Evolutionary conservation across 371 early-diverging fungal genomes (phyloP).

Genomic region (Mucor indicus): DNA sequence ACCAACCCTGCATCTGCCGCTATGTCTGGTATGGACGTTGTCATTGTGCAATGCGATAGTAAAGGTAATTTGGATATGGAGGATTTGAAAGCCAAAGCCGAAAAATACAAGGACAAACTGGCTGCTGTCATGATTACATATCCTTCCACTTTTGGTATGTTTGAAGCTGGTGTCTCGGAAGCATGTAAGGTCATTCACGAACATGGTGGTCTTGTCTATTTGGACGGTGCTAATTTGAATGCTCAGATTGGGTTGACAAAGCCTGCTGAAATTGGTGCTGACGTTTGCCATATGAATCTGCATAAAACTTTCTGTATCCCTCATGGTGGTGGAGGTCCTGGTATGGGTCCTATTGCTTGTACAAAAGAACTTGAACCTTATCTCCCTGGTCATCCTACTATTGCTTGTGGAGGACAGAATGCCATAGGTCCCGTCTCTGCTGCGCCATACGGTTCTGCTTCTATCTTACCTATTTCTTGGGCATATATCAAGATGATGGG

Average conservation of each 20-base stretch:
- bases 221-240: conserved; percentile 99
- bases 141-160: conserved; percentile 97
- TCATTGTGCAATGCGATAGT: conserved; percentile 86
- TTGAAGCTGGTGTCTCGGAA: conserved; percentile 85
- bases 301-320: conserved; percentile 99
- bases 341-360: conserved; percentile 96
- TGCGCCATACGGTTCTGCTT: conserved; percentile 94
- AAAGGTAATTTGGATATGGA: conserved; percentile 89
- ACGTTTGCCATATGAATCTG: conserved; percentile 97
- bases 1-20: conserved; percentile 99
- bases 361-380: conserved; percentile 87
- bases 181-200: conserved; percentile 87
- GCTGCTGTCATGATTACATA: conserved; percentile 98
- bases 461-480: conserved; percentile 96
- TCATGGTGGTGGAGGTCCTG: conserved; percentile 98
- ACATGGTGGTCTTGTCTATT: conserved; percentile 96
- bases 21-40: conserved; percentile 94
- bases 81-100: conserved; percentile 86
- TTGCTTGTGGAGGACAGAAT: conserved; percentile 67
- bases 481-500: conserved; percentile 97
- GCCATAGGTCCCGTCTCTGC: conserved; percentile 93
- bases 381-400: conserved; percentile 89
- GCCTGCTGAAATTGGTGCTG: conserved; percentile 96
- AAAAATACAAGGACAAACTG: conserved; percentile 75
- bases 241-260: conserved; percentile 96